Evolutionary conservation across 306 rosid species (phyloP), one percentile per base, ranked within the genome.

Genomic region (peach (Prunus persica)): DNA sequence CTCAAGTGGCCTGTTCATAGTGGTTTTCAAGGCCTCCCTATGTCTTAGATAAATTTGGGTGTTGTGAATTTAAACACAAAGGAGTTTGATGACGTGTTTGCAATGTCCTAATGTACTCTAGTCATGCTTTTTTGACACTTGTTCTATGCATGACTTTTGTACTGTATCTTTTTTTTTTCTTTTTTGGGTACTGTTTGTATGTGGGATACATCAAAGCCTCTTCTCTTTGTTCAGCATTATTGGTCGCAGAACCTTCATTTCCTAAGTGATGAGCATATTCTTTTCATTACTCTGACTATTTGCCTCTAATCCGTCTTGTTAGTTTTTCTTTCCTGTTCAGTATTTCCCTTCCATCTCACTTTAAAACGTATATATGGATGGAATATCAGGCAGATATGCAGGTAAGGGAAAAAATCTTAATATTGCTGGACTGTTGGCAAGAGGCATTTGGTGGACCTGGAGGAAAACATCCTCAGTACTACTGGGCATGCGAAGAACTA

Each of bases 381-480:
- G 78, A 82, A 64, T 75, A 87, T 72, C 85, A 96, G 99, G 78
- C 91, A 73, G 93, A 92, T 83, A 96, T 96, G 98, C 95, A 88
- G 80, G 96, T 92, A 67, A 88, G 99, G 82, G 93, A 96, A 71
- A 96, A 96, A 85, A 85, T 96, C 75, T 88, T 96, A 79, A 85
- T 65, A 57, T 74, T 96, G 88, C 77, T 96, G 16, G 96, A 89
- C 87, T 91, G 93, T 25, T 96, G 98, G 99, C 97, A 96, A 84
- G 97, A 88, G 80, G 99, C 98, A 58, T 96, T 96, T 49, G 97
- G 98, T 56, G 99, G 98, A 18, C 82, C 99, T 5, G 86, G 86
- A 69, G 99, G 99, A 74, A 96, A 89, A 81, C 57, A 91, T 88
- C 88, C 99, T 78, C 98, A 96, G 63, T 96, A 96, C 88, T 91